Evolutionary conservation across 345 rosid genomes (phyloP).

Genomic region (Tarenaya hassleriana): DNA sequence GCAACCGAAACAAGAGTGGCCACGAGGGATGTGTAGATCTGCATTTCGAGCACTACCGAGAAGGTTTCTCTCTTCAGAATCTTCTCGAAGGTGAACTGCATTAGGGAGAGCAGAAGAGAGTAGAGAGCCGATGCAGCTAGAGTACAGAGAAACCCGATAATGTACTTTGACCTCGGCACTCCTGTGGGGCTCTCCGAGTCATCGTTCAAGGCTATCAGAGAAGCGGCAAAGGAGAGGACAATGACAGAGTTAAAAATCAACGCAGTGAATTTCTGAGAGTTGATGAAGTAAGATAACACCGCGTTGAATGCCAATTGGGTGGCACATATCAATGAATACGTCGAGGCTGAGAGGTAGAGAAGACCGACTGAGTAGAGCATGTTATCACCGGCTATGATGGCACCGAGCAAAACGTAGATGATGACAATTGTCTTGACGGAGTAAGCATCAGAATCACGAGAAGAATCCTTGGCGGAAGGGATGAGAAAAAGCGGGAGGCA

Average conservation of each 20-base stretch:
- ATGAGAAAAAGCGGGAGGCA: conserved; percentile 45
- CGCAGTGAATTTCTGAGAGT: conserved; percentile 64
- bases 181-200: conserved; percentile 49
- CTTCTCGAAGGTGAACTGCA: conserved; percentile 70
- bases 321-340: conserved; percentile 73
- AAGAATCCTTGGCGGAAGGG: conserved; percentile 32
- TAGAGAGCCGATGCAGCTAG: conserved; percentile 65
- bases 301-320: conserved; percentile 75
- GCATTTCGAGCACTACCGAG: conserved; percentile 39
- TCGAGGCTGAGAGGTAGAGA: conserved; percentile 61
- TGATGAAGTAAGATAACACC: conserved; percentile 64
- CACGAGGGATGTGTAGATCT: conserved; percentile 40
- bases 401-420: conserved; percentile 58
- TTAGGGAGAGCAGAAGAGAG: conserved; percentile 73
- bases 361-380: conserved; percentile 67
- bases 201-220: conserved; percentile 54
- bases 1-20: conserved; percentile 26
- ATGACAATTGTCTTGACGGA: conserved; percentile 28
- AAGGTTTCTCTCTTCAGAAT: conserved; percentile 28
- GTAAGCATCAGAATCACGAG: conserved; percentile 32
- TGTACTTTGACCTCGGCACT: conserved; percentile 29
- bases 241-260: conserved; percentile 51
- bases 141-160: conserved; percentile 50
- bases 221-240: conserved; percentile 65
- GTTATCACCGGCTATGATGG: conserved; percentile 54